A percentile compares a stretch with the other conserved stretches of the same genome.
These are phyloP conservation scores for Arthrobotrys iridis DNA, from an alignment of 2,329 filamentous ascomycete species.

Conservation along the genomic window DNA sequence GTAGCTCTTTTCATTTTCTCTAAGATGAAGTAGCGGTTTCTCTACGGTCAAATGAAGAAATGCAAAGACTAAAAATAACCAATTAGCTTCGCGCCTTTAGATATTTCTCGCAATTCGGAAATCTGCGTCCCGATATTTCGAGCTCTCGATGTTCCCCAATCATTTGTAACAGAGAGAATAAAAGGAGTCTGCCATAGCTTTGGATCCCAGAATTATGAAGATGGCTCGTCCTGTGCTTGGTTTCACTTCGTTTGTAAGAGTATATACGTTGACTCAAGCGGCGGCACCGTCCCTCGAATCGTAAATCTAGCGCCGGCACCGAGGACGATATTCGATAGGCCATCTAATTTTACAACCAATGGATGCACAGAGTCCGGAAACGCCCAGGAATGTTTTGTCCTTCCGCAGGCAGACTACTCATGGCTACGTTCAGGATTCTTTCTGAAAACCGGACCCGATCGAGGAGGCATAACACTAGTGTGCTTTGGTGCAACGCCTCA, in stretches of 20 bases:
- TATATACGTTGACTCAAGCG: slow-evolving; percentile 56
- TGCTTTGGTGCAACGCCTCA: slow-evolving; percentile 51
- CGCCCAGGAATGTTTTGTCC: neutral
- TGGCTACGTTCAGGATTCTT: slow-evolving; percentile 55
- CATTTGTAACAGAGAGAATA: slow-evolving; percentile 60
- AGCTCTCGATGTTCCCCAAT: slow-evolving; percentile 59
- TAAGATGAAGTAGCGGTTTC: too few species aligned
- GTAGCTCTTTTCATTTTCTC: neutral
- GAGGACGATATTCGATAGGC: too few species aligned
- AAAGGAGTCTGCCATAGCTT: slow-evolving; percentile 61
- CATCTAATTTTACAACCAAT: too few species aligned
- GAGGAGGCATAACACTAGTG: slow-evolving; percentile 37
- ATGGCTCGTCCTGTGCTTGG: slow-evolving; percentile 56
- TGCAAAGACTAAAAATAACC: too few species aligned
- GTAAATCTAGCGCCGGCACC: neutral
- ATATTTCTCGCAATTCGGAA: slow-evolving; percentile 55
- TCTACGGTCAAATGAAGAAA: too few species aligned
- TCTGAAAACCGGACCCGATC: slow-evolving; percentile 21
- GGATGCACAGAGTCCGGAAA: too few species aligned
- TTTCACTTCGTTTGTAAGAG: slow-evolving; percentile 62
- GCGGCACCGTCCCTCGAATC: neutral
- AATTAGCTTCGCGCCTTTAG: slow-evolving; percentile 60
- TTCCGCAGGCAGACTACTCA: slow-evolving; percentile 48
- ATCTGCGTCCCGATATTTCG: slow-evolving; percentile 58
- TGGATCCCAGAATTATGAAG: slow-evolving; percentile 56